Base-by-base conservation (phyloP, 179 eudicot species). In the Nepenthes alata region DNA sequence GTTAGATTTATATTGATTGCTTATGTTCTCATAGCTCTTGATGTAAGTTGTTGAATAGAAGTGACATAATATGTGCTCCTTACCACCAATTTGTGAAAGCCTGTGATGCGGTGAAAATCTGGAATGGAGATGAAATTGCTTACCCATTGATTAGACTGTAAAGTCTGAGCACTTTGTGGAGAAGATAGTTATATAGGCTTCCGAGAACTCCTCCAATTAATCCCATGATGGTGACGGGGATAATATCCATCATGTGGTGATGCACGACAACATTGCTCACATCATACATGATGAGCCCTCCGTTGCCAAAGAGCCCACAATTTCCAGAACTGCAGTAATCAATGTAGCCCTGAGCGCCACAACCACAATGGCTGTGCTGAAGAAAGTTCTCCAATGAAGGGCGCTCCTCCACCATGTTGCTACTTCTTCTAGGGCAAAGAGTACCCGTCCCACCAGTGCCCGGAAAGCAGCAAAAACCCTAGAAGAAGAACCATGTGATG, bases 331-430 rank as follows among this genome's bases (percentile, higher is more conserved):
- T 88, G 68, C 98, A 91, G 63, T 62, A 78, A 62, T 91, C 91
- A 34, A 86, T 85, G 67, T 80, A 47, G 81, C 86, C 70, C 96
- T 82, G 45, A 91, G 88, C 54, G 88, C 82, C 16, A 91, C 95
- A 63, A 83, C 96, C 58, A 91, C 98, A 47, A 91, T 88, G 4
- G 98, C 96, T 48, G 98, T 84, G 65, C 95, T 86, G 65, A 91
- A 91, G 77, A 91, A 88, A 48, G 95, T 88, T 65, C 98, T 81
- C 98, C 96, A 91, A 6, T 88, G 88, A n/a, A 91, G 95, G 50
- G 98, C 95, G 48, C 87, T 88, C 63, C 98, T 79, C 98, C 96
- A 91, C 95, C 98, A 88, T 16, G 96, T 83, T 13, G 97, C 97
- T 65, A 91, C 95, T 70, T 91, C 97, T 70, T 91, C 97, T 3